These are phyloP conservation scores for Poteriospumella lacustris DNA, from an alignment of 108 stramenopile species.

Conservation along the genomic window DNA sequence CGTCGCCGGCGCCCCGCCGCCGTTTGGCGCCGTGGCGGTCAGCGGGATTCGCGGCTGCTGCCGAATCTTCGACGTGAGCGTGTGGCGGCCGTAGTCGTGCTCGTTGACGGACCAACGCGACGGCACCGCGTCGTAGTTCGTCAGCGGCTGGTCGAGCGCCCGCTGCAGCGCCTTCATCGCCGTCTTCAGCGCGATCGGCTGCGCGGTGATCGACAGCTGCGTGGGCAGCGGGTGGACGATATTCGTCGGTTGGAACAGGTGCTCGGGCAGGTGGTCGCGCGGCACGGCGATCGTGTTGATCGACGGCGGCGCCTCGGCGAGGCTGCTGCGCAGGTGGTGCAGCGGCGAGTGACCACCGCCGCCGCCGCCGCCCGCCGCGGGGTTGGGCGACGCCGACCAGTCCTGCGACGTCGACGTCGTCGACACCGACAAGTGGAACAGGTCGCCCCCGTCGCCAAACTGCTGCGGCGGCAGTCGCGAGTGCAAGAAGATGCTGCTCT, in stretches of 20 bases:
- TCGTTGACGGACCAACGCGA: neutral
- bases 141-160: neutral
- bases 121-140: conserved; percentile 15
- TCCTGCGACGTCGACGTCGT: too few relatives aligned
- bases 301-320: too few relatives aligned
- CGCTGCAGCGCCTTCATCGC: conserved; percentile 3
- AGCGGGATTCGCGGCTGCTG: neutral
- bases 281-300: too few relatives aligned
- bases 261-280: neutral
- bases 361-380: too few relatives aligned
- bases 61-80: neutral
- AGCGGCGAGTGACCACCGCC: too few relatives aligned
- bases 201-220: neutral
- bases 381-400: too few relatives aligned
- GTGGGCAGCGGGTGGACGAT: neutral
- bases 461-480: too few relatives aligned
- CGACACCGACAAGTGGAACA: too few relatives aligned
- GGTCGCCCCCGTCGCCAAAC: too few relatives aligned
- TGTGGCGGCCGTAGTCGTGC: neutral
- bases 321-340: too few relatives aligned
- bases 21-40: too few relatives aligned
- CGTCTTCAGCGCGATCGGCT: conserved; percentile 4
- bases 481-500: too few relatives aligned
- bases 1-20: neutral
- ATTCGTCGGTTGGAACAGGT: neutral